Percentiles rank a stretch among this genome's conserved stretches.
Conservation (phyloP, 2,329 filamentous ascomycete genomes). For the Dactylonectria estremocensis region DNA sequence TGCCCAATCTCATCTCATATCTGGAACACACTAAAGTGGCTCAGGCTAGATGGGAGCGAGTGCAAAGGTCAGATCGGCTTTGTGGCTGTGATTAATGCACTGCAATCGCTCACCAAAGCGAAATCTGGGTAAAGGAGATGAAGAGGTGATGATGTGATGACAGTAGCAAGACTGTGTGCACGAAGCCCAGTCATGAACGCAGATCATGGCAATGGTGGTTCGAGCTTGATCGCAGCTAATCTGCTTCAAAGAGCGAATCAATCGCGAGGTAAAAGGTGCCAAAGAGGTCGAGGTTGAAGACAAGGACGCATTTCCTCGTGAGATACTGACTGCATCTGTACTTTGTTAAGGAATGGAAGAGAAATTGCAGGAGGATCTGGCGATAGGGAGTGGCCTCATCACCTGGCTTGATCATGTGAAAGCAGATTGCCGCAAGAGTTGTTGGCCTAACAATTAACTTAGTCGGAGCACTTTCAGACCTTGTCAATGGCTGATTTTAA, state of each 20-base stretch:
- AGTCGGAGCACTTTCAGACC: not conserved
- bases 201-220: not conserved
- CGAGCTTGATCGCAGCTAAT: not conserved
- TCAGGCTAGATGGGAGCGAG: conserved; percentile 90
- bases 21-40: conserved; percentile 76
- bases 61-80: conserved; percentile 59
- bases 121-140: not conserved
- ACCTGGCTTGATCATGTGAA: not conserved
- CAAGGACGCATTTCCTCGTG: not conserved
- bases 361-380: not conserved
- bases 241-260: not conserved
- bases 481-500: not conserved
- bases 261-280: not conserved
- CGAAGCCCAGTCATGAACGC: not conserved
- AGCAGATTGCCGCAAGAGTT: not conserved
- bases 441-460: not conserved
- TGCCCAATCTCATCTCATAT: conserved; percentile 70
- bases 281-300: not conserved
- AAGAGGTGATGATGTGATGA: not conserved
- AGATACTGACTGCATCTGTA: not conserved
- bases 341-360: not conserved
- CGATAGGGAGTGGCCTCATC: not conserved
- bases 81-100: not conserved
- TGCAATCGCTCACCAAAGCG: not conserved
- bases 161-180: not conserved